These are phyloP conservation scores for Trichopus zeylanicus DNA, from an alignment of 116 monocot genomes.

Conservation along the genomic window DNA sequence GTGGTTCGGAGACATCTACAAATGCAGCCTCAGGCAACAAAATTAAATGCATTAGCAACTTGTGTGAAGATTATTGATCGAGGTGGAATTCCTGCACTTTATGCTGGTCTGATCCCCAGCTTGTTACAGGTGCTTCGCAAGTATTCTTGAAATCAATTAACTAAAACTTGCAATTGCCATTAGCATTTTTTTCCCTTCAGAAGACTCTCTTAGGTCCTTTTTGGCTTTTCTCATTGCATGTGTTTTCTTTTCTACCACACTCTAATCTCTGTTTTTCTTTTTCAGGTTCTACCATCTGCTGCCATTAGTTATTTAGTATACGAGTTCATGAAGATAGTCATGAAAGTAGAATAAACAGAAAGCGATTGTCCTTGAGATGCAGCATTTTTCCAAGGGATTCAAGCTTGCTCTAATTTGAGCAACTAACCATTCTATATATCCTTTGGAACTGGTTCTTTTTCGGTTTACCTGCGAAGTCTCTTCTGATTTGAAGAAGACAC, in stretches of 20 bases:
- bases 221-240: background rate
- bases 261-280: background rate
- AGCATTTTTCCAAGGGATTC: no score
- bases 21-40: constrained; percentile 75
- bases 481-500: no score
- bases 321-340: constrained; percentile 88
- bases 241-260: background rate
- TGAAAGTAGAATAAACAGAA: constrained; percentile 62
- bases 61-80: constrained; percentile 71
- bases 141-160: background rate
- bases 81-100: constrained; percentile 82
- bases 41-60: constrained; percentile 74
- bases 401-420: background rate
- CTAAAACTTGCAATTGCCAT: background rate
- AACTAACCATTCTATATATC: background rate
- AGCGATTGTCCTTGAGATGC: background rate
- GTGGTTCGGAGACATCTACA: constrained; percentile 83
- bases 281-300: constrained; percentile 87
- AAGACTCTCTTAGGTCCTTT: no score
- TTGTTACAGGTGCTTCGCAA: constrained; percentile 67
- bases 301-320: constrained; percentile 89
- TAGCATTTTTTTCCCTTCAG: no score
- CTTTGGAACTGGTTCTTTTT: no score
- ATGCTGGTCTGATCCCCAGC: constrained; percentile 89
- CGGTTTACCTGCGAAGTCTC: background rate